phyloP scores from a whole-genome alignment of 2,329 filamentous ascomycete species.

The Alternaria solani region DNA sequence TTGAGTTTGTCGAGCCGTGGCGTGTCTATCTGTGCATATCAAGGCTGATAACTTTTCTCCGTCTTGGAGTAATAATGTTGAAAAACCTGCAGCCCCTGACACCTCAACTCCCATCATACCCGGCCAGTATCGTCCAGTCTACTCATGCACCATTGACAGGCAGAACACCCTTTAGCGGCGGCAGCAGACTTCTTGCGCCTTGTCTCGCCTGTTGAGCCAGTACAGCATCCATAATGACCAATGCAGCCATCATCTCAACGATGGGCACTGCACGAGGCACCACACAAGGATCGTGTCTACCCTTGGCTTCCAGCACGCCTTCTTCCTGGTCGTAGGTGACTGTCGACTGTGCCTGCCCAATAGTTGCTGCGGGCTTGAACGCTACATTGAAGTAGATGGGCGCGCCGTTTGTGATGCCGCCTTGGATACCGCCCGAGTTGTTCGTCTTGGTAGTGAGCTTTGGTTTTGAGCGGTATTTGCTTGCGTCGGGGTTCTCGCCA shows the following conservation, averaged over 20 bases:
- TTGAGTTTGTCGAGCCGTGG: not conserved
- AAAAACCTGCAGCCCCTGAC: constrained; percentile 1
- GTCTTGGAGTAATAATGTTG: not conserved
- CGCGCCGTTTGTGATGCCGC: constrained; percentile 92
- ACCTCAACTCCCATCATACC: constrained; percentile 5
- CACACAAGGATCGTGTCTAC: constrained; percentile 92
- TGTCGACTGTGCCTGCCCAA: constrained; percentile 86
- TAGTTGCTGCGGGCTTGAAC: constrained; percentile 96
- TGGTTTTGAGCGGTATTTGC: constrained; percentile 54
- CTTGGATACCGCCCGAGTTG: constrained; percentile 93
- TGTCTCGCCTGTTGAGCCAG: constrained; percentile 77
- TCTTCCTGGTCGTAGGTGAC: constrained; percentile 78
- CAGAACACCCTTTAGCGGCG: constrained; percentile 50
- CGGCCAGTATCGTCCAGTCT: not conserved
- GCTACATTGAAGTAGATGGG: constrained; percentile 93
- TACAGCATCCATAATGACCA: constrained; percentile 87
- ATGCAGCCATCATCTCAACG: constrained; percentile 88
- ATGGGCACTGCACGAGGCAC: constrained; percentile 88
- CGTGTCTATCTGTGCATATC: not conserved
- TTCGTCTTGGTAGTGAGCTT: constrained; percentile 88
- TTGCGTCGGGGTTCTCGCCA: constrained; percentile 54
- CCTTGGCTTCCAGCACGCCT: constrained; percentile 86
- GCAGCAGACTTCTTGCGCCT: constrained; percentile 46
- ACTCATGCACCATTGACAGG: constrained; percentile 35
- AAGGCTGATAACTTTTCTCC: constrained; percentile 1